Percentiles rank a stretch among this genome's conserved stretches.
Evolutionary conservation across 148 eudicot species (phyloP).

Genomic region (Camellia sinensis): DNA sequence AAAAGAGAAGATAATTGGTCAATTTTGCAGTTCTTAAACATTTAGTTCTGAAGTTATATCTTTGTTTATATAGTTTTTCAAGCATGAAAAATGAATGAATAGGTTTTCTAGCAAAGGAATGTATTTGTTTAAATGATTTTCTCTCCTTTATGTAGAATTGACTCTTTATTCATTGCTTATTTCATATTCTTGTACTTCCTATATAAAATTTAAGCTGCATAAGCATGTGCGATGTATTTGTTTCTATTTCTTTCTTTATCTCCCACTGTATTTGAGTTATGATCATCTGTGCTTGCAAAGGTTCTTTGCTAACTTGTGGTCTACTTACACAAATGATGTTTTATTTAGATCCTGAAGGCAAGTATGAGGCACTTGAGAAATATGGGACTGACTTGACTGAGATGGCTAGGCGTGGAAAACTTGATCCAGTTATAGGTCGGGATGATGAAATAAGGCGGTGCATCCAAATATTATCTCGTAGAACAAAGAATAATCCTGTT

Average conservation of each 20-base stretch:
- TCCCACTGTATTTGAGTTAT: neutral
- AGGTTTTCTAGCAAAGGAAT: neutral
- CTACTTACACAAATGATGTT: neutral
- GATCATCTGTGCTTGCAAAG: neutral
- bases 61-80: neutral
- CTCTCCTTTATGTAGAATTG: neutral
- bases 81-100: neutral
- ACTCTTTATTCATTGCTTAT: neutral
- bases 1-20: neutral
- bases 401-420: constrained; percentile 90
- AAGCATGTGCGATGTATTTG: neutral
- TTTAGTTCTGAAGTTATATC: neutral
- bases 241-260: neutral
- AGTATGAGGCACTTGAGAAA: constrained; percentile 89
- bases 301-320: constrained; percentile 1
- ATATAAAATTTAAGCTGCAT: neutral
- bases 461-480: constrained; percentile 83
- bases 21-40: neutral
- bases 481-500: constrained; percentile 99
- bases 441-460: constrained; percentile 99
- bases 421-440: constrained; percentile 94
- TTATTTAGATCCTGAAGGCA: constrained; percentile 80
- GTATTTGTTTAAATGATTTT: neutral
- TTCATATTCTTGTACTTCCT: neutral
- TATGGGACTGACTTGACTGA: constrained; percentile 95